Evolutionary conservation across 805 yeast genomes (phyloP).

Genomic region (Zygotorulaspora sp.): DNA sequence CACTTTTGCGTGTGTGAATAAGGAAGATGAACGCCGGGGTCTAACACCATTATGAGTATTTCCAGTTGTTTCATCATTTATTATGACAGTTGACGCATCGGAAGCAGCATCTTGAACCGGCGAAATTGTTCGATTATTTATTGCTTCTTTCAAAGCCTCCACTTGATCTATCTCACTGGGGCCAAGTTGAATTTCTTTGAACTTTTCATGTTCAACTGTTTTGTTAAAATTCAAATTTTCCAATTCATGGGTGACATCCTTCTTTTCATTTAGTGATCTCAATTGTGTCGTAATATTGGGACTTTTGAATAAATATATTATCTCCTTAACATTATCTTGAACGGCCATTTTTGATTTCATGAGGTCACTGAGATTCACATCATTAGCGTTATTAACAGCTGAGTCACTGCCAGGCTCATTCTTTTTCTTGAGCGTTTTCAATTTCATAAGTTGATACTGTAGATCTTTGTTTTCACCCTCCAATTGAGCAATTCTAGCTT

Average conservation of each 20-base stretch:
- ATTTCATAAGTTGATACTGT: conserved; percentile 19
- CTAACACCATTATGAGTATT: conserved; percentile 5
- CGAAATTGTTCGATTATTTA: conserved; percentile 1
- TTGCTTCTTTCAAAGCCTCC: conserved; percentile 5
- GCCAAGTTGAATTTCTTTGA: background rate
- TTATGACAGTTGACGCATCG: conserved; percentile 13
- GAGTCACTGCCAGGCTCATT: background rate
- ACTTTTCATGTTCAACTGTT: background rate
- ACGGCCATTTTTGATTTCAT: conserved; percentile 27
- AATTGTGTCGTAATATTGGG: conserved; percentile 27
- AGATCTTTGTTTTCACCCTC: conserved; percentile 50
- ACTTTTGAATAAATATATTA: conserved; percentile 32
- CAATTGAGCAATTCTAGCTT: conserved; percentile 44
- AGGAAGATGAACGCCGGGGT: conserved; percentile 16
- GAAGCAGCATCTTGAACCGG: conserved; percentile 5
- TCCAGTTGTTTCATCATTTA: conserved; percentile 6
- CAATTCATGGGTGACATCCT: conserved; percentile 23
- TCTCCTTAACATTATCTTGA: conserved; percentile 35
- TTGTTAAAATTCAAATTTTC: conserved; percentile 25
- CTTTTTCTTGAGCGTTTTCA: background rate
- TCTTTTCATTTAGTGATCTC: conserved; percentile 22
- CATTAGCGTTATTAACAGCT: background rate
- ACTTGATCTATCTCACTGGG: conserved; percentile 5
- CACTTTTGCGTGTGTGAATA: conserved; percentile 11
- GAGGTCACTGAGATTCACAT: conserved; percentile 13